A percentile compares a stretch with the other conserved stretches of the same genome.
Evolutionary conservation across 495 filamentous ascomycete species (phyloP).

Genomic region (Chaetomium fimeti): DNA sequence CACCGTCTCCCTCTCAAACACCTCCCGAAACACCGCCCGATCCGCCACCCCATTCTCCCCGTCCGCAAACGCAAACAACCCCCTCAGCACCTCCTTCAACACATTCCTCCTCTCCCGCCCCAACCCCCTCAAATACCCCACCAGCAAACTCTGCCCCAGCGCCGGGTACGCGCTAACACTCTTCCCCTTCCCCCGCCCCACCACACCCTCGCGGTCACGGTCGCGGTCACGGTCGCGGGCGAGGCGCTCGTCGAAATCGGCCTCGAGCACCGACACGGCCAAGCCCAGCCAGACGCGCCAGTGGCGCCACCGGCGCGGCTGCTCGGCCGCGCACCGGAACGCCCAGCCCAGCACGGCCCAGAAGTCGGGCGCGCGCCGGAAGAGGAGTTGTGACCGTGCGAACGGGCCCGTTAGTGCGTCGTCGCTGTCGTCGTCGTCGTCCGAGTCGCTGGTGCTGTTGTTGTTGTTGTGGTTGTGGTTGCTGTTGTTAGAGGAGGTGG

Average conservation of each 20-base stretch:
- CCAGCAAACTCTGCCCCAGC: slow-evolving; percentile 36
- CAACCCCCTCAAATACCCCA: slow-evolving; percentile 35
- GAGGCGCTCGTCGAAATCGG: slow-evolving; percentile 66
- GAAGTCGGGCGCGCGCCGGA: slow-evolving; percentile 73
- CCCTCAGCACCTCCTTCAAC: slow-evolving; percentile 44
- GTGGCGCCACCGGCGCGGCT: slow-evolving; percentile 68
- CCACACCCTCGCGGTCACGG: not conserved
- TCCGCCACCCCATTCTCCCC: slow-evolving; percentile 34
- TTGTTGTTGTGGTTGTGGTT: not conserved
- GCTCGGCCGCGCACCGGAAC: slow-evolving; percentile 79
- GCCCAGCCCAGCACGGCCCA: slow-evolving; percentile 91
- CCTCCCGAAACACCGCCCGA: slow-evolving; percentile 44
- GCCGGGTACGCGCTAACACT: slow-evolving; percentile 30
- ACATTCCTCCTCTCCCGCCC: slow-evolving; percentile 33
- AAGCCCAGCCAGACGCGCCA: slow-evolving; percentile 82
- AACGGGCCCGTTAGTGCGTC: slow-evolving; percentile 50
- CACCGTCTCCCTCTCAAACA: slow-evolving; percentile 50
- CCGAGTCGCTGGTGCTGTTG: not conserved
- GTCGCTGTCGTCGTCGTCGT: slow-evolving; percentile 15
- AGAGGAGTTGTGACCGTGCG: slow-evolving; percentile 65
- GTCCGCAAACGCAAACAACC: slow-evolving; percentile 42
- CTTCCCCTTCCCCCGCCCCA: not conserved
- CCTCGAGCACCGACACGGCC: slow-evolving; percentile 73
- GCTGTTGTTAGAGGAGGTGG: slow-evolving; percentile 26
- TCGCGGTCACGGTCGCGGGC: slow-evolving; percentile 27